Evolutionary conservation across 192 early-diverging fungal species (phyloP).

Genomic region (Mortierella alpina): DNA sequence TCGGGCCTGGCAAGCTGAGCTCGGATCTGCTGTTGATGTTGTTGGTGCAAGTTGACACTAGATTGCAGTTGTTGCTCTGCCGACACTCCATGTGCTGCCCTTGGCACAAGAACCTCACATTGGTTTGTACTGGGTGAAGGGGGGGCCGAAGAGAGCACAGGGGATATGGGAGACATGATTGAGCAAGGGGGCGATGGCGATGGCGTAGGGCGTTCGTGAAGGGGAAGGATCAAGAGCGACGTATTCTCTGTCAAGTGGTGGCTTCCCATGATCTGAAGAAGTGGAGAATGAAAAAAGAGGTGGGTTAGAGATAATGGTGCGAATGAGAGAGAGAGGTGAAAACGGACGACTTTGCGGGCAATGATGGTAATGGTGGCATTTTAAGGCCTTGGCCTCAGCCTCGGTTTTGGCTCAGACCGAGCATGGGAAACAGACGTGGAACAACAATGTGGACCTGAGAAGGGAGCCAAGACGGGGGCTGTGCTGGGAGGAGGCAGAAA

Average conservation of each 20-base stretch:
- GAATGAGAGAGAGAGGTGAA: too few species aligned
- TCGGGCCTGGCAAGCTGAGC: constrained; percentile 6
- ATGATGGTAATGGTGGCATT: too few species aligned
- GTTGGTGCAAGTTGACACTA: constrained; percentile 12
- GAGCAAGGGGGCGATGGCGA: constrained; percentile 6
- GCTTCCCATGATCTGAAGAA: too few species aligned
- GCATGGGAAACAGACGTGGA: too few species aligned
- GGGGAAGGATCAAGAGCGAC: constrained; percentile 6
- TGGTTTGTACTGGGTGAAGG: not conserved
- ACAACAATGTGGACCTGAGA: too few species aligned
- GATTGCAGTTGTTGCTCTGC: constrained; percentile 15
- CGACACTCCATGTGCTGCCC: not conserved
- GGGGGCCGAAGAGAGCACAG: constrained; percentile 4
- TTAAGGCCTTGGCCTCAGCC: too few species aligned
- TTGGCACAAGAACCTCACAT: not conserved
- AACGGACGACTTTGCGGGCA: too few species aligned
- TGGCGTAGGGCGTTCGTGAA: constrained; percentile 1
- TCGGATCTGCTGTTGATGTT: constrained; percentile 22
- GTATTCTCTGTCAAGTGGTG: too few species aligned
- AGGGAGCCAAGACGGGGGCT: too few species aligned
- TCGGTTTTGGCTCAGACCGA: too few species aligned
- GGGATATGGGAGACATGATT: constrained; percentile 4
- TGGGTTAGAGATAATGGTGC: not conserved
- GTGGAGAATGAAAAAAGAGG: not conserved
- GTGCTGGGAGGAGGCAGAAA: too few species aligned